Evolutionary conservation across 352 stramenopile genomes (phyloP).

Genomic region (Phytophthora parvispora): DNA sequence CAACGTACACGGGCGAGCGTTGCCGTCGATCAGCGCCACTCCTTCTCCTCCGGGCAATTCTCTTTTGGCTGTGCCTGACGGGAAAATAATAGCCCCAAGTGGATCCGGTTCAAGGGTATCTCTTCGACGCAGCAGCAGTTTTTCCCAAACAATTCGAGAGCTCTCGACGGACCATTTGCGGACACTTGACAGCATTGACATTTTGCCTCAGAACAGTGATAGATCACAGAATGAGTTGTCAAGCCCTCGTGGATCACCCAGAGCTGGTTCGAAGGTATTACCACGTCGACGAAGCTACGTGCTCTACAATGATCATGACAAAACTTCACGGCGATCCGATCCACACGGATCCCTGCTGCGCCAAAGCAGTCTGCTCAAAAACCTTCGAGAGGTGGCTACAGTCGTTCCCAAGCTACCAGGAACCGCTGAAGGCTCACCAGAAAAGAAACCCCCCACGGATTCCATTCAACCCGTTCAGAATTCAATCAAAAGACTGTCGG

Average conservation of each 20-base stretch:
- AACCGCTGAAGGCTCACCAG: constrained; percentile 8
- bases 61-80: neutral
- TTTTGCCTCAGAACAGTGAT: constrained; percentile 15
- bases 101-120: neutral
- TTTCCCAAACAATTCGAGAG: constrained; percentile 20
- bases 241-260: neutral
- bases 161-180: neutral
- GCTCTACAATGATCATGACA: neutral
- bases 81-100: neutral
- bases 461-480: neutral
- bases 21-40: neutral
- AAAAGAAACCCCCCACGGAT: constrained; percentile 3
- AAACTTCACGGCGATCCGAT: neutral
- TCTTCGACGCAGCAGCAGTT: constrained; percentile 13
- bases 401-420: constrained; percentile 5
- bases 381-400: constrained; percentile 1
- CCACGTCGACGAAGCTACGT: constrained; percentile 18
- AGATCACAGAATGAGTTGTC: neutral
- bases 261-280: neutral
- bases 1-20: constrained; percentile 16
- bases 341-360: neutral
- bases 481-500: neutral
- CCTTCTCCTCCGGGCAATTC: neutral
- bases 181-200: constrained; percentile 15
- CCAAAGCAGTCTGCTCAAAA: neutral